These are phyloP conservation scores for Claviceps africana DNA, from an alignment of 2,329 filamentous ascomycete species.

Conservation along the genomic window DNA sequence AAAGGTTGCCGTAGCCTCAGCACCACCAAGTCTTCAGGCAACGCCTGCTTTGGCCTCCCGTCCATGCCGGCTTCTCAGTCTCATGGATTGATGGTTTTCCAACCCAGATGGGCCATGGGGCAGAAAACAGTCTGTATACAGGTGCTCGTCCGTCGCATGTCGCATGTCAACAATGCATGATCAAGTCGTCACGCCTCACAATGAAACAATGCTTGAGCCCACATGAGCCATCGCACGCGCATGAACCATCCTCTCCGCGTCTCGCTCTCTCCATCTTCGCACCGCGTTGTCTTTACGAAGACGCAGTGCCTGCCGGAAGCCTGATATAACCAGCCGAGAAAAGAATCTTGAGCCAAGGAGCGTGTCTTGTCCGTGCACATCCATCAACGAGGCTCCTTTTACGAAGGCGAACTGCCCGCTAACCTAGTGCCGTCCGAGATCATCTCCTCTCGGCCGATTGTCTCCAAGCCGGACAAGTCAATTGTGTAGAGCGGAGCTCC, in stretches of 20 bases:
- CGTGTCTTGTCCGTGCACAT: not conserved
- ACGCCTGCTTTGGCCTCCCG: not conserved
- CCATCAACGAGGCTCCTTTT: not conserved
- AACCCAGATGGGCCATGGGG: not conserved
- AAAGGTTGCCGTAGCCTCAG: not conserved
- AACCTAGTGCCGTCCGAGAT: not conserved
- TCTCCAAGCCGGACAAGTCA: not conserved
- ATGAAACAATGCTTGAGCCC: not conserved
- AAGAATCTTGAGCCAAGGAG: not conserved
- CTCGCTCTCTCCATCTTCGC: not conserved
- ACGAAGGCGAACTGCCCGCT: not conserved
- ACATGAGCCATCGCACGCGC: not conserved
- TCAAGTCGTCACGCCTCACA: not conserved
- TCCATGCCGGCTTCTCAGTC: not conserved
- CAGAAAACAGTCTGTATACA: not conserved
- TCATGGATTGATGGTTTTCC: not conserved
- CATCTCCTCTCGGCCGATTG: not conserved
- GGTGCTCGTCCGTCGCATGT: not conserved
- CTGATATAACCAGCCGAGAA: not conserved
- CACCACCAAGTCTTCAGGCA: not conserved
- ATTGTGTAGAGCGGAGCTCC: too few species aligned
- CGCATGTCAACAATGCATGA: not conserved
- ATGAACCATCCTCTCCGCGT: slow-evolving; percentile 1
- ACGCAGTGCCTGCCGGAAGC: too few species aligned
- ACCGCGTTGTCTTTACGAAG: not conserved